A percentile compares a stretch with the other conserved stretches of the same genome.
Evolutionary conservation across 768 basidiomycete genomes (phyloP).

Genomic region (Collybia sp.): DNA sequence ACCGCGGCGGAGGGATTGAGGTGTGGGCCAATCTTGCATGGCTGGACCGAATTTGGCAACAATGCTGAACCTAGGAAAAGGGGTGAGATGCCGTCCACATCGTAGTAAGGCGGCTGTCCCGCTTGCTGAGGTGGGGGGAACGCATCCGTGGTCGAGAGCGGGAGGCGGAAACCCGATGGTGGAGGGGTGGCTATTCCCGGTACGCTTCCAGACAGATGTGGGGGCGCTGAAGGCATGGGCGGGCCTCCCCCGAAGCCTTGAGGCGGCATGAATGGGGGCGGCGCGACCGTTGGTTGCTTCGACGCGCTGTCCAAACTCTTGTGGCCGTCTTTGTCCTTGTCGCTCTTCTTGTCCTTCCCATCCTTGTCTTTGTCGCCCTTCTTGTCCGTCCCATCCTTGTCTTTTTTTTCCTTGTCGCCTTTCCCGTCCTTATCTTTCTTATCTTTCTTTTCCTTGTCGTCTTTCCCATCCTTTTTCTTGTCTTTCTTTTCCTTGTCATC

Average conservation of each 20-base stretch:
- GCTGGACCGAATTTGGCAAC: constrained; percentile 64
- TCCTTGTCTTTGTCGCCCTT: constrained; percentile 6
- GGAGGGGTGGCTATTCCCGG: constrained; percentile 25
- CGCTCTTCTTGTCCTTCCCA: constrained; percentile 4
- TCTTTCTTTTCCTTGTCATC: constrained; percentile 21
- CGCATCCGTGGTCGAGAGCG: constrained; percentile 36
- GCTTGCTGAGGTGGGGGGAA: constrained; percentile 41
- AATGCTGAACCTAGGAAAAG: constrained; percentile 75
- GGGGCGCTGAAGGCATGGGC: constrained; percentile 1
- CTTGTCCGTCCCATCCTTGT: constrained; percentile 8
- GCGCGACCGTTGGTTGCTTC: no score
- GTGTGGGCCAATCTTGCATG: constrained; percentile 73
- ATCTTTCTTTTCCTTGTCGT: constrained; percentile 21
- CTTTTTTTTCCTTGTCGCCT: constrained; percentile 5
- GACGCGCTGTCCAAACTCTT: no score
- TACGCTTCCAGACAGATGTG: background rate
- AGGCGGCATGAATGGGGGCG: no score
- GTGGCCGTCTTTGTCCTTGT: constrained; percentile 1
- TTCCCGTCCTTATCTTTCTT: constrained; percentile 11
- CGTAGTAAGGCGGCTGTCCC: constrained; percentile 50
- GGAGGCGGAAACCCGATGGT: constrained; percentile 64
- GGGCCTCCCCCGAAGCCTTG: constrained; percentile 2
- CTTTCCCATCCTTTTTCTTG: constrained; percentile 12
- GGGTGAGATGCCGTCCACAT: constrained; percentile 52
- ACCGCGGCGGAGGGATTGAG: constrained; percentile 51